Base-by-base conservation (phyloP, 345 rosid species). In the Punica granatum region DNA sequence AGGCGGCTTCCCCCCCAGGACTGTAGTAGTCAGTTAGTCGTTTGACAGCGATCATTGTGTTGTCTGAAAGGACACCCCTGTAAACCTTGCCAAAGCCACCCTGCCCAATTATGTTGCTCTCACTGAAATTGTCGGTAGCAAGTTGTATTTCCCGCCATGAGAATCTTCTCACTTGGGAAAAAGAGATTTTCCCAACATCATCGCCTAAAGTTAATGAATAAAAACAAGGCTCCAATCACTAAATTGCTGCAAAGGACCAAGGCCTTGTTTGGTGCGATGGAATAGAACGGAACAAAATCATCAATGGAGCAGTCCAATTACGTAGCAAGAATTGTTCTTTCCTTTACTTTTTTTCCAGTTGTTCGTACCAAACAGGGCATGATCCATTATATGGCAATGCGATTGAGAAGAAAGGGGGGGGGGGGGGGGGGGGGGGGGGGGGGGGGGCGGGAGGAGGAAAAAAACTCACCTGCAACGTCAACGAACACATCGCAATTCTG, bases 1-100 rank as follows among this genome's bases (percentile, higher is more conserved):
- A 92, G 44, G 98, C 96, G 73, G 90, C 90, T 73, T 87, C 89
- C 70, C 98, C 98, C 23, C 92, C 92, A 0, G 93, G 93, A 73
- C 85, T 88, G 67, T 80, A 56, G 77, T 80, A 84, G 77, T 87
- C 96, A 0, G 83, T 75, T 19, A 92, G 96, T 3, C 98, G 90
- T 80, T 92, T 92, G 39, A 90, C 84, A 1, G 98, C 97, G 66
- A 92, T 84, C 71, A 86, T 82, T 41, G 88, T 85, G 75, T 76
- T 77, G 82, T 90, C 97, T 21, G 84, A 72, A 72, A 92, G 98
- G 64, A 87, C 74, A 58, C 97, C 98, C 80, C 79, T 85, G 68
- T 92, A 92, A 37, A 92, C 97, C 76, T 87, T 90, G 23, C 98
- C 98, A 70, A 88, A 92, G 14, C 98, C 98, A 80, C 98, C 96